Conservation (phyloP, 257 asterid species). For the Lavandula angustifolia region DNA sequence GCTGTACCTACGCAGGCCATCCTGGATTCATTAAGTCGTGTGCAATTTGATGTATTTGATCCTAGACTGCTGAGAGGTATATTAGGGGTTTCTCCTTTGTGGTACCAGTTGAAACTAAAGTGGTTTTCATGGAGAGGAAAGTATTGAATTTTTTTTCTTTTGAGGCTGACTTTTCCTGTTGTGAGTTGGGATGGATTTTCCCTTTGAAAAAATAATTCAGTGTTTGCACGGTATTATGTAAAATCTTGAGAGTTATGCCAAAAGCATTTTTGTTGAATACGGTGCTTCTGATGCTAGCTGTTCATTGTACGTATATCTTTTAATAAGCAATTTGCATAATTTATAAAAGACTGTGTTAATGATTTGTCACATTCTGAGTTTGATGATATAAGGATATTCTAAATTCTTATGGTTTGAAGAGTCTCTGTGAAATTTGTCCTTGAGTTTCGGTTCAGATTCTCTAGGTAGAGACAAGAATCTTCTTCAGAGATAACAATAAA, state of each 20-base stretch:
- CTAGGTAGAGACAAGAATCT: background rate
- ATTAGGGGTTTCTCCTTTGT: constrained; percentile 74
- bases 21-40: constrained; percentile 63
- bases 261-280: background rate
- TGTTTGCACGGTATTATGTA: background rate
- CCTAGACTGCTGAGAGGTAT: constrained; percentile 66
- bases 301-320: background rate
- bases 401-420: background rate
- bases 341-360: background rate
- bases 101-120: constrained; percentile 83
- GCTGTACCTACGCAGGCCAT: constrained; percentile 79
- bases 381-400: background rate
- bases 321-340: constrained; percentile 14
- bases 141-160: constrained; percentile 46
- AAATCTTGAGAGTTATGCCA: background rate
- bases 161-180: background rate
- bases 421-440: background rate
- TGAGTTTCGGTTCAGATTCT: background rate
- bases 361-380: background rate
- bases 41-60: constrained; percentile 83
- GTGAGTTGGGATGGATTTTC: background rate
- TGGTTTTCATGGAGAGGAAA: constrained; percentile 86
- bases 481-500: background rate
- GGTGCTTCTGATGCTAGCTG: background rate
- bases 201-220: background rate